Evolutionary conservation across 2,329 filamentous ascomycete species (phyloP).

Genomic region (Mycosphaerella sp.): DNA sequence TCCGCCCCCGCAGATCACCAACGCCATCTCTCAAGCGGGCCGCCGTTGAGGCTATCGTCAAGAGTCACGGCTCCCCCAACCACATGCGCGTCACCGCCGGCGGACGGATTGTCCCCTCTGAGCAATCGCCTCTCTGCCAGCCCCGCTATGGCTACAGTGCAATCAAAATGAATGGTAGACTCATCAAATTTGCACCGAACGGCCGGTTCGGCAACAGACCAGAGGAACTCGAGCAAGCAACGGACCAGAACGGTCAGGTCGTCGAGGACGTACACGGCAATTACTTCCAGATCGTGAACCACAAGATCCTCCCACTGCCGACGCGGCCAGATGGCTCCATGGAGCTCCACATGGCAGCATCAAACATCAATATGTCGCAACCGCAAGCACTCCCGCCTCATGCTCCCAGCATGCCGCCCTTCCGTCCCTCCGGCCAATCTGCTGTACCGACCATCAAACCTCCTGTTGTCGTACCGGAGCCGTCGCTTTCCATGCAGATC

Average conservation of each 20-base stretch:
- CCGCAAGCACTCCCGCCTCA: background rate
- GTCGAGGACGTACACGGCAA: conserved; percentile 34
- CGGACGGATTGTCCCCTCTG: conserved; percentile 48
- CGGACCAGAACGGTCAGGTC: conserved; percentile 35
- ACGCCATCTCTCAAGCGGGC: conserved; percentile 47
- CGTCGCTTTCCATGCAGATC: conserved; percentile 30
- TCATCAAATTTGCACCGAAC: conserved; percentile 37
- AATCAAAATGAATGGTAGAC: conserved; percentile 34
- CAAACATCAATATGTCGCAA: conserved; percentile 32
- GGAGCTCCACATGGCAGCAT: conserved; percentile 34
- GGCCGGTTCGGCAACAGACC: conserved; percentile 25
- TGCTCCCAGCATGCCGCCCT: background rate
- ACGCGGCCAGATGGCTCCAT: conserved; percentile 31
- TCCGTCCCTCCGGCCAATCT: background rate
- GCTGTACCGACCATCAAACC: background rate
- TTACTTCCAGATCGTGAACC: conserved; percentile 36
- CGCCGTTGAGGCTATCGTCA: conserved; percentile 46
- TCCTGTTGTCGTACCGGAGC: conserved; percentile 17
- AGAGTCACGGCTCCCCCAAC: conserved; percentile 47
- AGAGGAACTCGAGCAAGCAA: conserved; percentile 23
- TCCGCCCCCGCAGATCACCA: conserved; percentile 38
- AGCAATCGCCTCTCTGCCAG: conserved; percentile 37
- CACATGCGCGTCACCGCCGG: conserved; percentile 48
- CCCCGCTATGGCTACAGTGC: conserved; percentile 37
- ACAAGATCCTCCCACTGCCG: conserved; percentile 32